These are phyloP conservation scores for Ophiocordyceps camponoti-floridani DNA, from an alignment of 2,329 filamentous ascomycete genomes.

Conservation along the genomic window DNA sequence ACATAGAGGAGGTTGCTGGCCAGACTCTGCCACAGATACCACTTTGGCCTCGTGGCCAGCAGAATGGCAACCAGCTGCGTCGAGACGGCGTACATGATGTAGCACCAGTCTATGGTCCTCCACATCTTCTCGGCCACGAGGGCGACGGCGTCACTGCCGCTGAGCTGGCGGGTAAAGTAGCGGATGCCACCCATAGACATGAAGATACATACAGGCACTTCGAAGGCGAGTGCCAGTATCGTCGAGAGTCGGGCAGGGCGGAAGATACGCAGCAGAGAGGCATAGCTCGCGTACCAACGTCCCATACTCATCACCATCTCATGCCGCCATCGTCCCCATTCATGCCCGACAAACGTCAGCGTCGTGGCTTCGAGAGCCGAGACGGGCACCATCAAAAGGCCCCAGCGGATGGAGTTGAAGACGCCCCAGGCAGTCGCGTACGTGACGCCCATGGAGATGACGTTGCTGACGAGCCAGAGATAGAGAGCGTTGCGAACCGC, in stretches of 20 bases:
- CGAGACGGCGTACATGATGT: conserved; percentile 48
- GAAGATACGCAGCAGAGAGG: conserved; percentile 18
- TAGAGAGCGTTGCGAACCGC: conserved; percentile 51
- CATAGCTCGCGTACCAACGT: conserved; percentile 5
- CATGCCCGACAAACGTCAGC: conserved; percentile 47
- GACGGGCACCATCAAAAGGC: conserved; percentile 56
- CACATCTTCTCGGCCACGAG: conserved; percentile 49
- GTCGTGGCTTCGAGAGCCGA: conserved; percentile 47
- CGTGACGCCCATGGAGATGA: conserved; percentile 41
- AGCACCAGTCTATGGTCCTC: conserved; percentile 44
- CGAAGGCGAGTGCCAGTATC: conserved; percentile 33
- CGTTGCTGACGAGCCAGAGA: conserved; percentile 48
- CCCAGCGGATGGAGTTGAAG: conserved; percentile 60
- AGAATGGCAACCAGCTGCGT: conserved; percentile 48
- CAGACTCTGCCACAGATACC: conserved; percentile 52
- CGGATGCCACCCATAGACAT: conserved; percentile 40
- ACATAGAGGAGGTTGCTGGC: conserved; percentile 51
- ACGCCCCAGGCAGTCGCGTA: conserved; percentile 60
- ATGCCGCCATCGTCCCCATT: conserved; percentile 37
- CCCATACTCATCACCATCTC: conserved; percentile 7
- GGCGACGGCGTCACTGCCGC: conserved; percentile 36
- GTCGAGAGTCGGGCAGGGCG: conserved; percentile 35
- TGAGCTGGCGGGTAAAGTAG: conserved; percentile 45
- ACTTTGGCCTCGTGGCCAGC: conserved; percentile 42
- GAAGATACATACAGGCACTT: conserved; percentile 44